Conservation (phyloP, 2,329 filamentous ascomycete genomes). For the Cladosporium sp. region DNA sequence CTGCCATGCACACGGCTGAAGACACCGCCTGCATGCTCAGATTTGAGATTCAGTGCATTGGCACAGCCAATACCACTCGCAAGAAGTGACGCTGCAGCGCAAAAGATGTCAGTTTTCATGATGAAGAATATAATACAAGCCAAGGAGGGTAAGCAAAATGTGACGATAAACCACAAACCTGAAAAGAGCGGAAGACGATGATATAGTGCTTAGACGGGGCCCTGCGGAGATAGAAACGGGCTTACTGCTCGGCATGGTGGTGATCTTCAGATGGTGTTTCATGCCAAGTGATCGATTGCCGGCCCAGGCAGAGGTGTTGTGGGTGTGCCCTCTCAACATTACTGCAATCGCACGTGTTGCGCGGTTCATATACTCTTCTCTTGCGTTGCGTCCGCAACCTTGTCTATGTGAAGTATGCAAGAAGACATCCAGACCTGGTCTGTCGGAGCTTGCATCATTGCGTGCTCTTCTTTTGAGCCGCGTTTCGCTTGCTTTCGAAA, state of each 20-base stretch:
- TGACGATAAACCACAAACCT: neutral
- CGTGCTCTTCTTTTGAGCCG: no score
- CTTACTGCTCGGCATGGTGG: slow-evolving; percentile 4
- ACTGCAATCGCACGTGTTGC: neutral
- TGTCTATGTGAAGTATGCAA: neutral
- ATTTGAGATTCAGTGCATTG: slow-evolving; percentile 16
- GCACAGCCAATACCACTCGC: slow-evolving; percentile 13
- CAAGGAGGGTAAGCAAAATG: no score
- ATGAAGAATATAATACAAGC: no score
- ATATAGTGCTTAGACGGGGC: neutral
- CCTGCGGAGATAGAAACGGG: neutral
- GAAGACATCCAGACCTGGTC: neutral
- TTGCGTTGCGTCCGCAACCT: neutral
- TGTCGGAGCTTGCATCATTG: no score
- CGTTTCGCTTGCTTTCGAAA: no score
- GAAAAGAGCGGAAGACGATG: neutral
- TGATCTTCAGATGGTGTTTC: slow-evolving; percentile 6
- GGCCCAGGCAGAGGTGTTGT: neutral
- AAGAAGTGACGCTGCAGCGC: slow-evolving; percentile 10
- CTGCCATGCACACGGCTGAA: slow-evolving; percentile 14
- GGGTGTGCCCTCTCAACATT: neutral
- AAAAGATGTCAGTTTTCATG: slow-evolving; percentile 7
- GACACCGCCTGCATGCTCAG: slow-evolving; percentile 20
- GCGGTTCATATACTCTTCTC: neutral
- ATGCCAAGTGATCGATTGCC: slow-evolving; percentile 1